These are phyloP conservation scores for Hypoxylon sp. DNA, from an alignment of 2,329 filamentous ascomycete species.

Conservation along the genomic window DNA sequence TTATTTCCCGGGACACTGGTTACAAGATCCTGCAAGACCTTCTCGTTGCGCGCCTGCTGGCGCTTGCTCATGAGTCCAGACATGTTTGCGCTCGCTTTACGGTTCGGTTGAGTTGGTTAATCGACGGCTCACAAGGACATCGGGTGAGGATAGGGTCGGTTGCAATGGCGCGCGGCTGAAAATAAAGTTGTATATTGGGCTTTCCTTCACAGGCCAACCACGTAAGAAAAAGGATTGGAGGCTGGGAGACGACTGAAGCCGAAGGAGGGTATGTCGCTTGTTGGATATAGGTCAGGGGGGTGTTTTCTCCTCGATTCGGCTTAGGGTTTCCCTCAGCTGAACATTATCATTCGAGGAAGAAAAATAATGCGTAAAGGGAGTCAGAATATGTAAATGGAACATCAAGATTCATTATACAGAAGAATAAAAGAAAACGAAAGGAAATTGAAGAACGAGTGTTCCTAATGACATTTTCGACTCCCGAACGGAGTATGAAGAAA, in stretches of 20 bases:
- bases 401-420: too few species aligned
- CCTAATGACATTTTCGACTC: constrained; percentile 24
- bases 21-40: constrained; percentile 87
- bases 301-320: constrained; percentile 31
- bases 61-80: constrained; percentile 85
- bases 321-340: constrained; percentile 30
- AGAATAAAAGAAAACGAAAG: constrained; percentile 11
- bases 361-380: constrained; percentile 7
- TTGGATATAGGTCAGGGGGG: constrained; percentile 32
- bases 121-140: constrained; percentile 27
- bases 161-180: constrained; percentile 34
- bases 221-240: constrained; percentile 24
- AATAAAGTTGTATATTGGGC: constrained; percentile 20
- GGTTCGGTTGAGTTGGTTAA: constrained; percentile 3
- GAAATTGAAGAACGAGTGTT: constrained; percentile 11
- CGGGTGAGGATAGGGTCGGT: constrained; percentile 17
- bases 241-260: constrained; percentile 24
- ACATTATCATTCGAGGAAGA: constrained; percentile 18
- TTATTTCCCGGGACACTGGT: constrained; percentile 87
- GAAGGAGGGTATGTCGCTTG: constrained; percentile 33
- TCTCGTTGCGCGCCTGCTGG: constrained; percentile 97
- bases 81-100: constrained; percentile 58
- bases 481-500: constrained; percentile 29
- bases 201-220: constrained; percentile 29
- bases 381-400: too few species aligned